Base-by-base conservation (phyloP, 2,329 filamentous ascomycete species). In the Ophiostoma quercus region DNA sequence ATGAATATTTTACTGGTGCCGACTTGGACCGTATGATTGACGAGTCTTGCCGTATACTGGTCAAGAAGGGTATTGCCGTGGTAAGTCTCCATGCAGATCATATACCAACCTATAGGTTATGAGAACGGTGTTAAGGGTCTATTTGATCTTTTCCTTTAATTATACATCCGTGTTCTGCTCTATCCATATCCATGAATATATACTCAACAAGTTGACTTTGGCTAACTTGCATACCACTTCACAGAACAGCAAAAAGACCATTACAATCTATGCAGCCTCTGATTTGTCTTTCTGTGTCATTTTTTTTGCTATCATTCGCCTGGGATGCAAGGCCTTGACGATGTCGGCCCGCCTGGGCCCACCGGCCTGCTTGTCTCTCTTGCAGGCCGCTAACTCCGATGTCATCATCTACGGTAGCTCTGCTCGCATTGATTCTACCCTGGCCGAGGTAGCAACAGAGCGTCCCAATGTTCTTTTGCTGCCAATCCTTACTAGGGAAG, bases 241-340 rank as follows among this genome's bases (percentile, higher is more conserved):
- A 19, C 37, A 73, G 69, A 77, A 77, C 71, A 76, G 73, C 22
- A 70, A 69, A 60, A 75, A 74, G 72, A 76, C 78, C 2, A 76
- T 83, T 5, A 79, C 79, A 2, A 74, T 83, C 3, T 77, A 82
- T 47, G 79, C 79, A 0, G 74, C 76, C 12, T 82, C 81, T 0
- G 79, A 82, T 67, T 73, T 82, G 4, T 77, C 78, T 16, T 82
- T 80, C 75, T 76, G 81, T 8, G 72, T 82, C 68, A 78, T 79
- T 7, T 78, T 82, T 66, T 82, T 83, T 67, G 81, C 81, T 11
- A 75, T 83, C 9, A 80, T 78, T 69, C 77, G 80, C n/a, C 72
- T 82, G 5, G 81, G 81, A 34, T 82, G 80, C 69, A 80, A 78
- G 14, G 76, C 79, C 7, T 77, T 83, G 75, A 79, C 79, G 69